phyloP scores from a whole-genome alignment of 1,284 basidiomycete species.

The Ganoderma meredithae region DNA sequence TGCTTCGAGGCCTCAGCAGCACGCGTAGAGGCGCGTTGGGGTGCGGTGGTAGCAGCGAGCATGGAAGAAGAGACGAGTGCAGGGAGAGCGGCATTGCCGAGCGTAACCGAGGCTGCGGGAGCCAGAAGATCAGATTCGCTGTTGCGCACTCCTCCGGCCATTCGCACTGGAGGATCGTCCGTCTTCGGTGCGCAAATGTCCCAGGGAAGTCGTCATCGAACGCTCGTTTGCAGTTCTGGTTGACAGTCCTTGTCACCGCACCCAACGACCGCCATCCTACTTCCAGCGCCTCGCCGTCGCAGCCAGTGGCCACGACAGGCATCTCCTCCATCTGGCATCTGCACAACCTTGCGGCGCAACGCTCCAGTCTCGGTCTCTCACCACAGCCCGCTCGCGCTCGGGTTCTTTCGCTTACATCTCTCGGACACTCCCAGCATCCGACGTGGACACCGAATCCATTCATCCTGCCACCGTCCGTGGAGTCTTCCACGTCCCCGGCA shows the following conservation, averaged over 20 bases:
- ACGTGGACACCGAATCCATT: background rate
- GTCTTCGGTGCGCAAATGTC: constrained; percentile 21
- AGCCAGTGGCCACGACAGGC: background rate
- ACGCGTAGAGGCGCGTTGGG: background rate
- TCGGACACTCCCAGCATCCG: background rate
- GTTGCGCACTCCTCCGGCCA: constrained; percentile 11
- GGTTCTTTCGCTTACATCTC: background rate
- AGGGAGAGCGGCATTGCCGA: constrained; percentile 9
- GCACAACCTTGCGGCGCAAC: background rate
- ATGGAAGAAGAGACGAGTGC: constrained; percentile 6
- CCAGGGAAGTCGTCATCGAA: background rate
- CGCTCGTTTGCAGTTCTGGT: background rate
- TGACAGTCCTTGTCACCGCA: background rate
- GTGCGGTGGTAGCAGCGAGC: constrained; percentile 8
- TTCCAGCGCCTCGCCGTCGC: background rate
- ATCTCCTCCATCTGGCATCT: constrained; percentile 3
- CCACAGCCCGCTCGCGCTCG: background rate
- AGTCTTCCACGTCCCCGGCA: background rate
- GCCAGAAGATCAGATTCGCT: constrained; percentile 8
- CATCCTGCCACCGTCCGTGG: background rate
- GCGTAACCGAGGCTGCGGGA: constrained; percentile 18
- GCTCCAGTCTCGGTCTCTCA: background rate
- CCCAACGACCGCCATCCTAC: background rate
- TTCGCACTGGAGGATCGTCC: constrained; percentile 10
- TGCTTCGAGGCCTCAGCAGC: background rate